phyloP scores from a whole-genome alignment of 371 early-diverging fungal genomes.

The Mortierella sp. region DNA sequence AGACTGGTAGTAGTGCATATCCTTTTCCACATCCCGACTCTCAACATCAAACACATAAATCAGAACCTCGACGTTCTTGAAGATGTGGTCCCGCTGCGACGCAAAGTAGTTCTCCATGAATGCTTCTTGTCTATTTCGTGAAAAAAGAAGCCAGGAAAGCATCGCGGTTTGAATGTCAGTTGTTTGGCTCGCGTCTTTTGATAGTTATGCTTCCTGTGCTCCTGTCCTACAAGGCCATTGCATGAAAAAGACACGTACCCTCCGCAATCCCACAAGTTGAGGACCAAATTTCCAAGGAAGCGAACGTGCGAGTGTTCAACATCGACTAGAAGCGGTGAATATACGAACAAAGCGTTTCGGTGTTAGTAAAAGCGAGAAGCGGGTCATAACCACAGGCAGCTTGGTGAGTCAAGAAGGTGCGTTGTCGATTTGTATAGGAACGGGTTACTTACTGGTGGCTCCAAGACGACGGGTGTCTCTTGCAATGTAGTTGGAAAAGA shows the following conservation, averaged over 20 bases:
- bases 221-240: too few relatives aligned
- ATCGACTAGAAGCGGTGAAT: constrained; percentile 75
- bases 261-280: constrained; percentile 97
- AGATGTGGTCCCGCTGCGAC: constrained; percentile 93
- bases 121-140: constrained; percentile 82
- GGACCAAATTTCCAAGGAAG: constrained; percentile 93
- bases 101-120: constrained; percentile 98
- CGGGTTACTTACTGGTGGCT: constrained; percentile 83
- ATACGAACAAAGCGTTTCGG: not conserved
- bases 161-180: not conserved
- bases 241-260: constrained; percentile 67
- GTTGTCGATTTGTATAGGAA: not conserved
- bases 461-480: constrained; percentile 95
- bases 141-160: not conserved
- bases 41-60: constrained; percentile 99
- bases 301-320: constrained; percentile 97
- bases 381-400: not conserved
- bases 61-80: constrained; percentile 97
- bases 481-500: constrained; percentile 97
- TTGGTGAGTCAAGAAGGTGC: not conserved
- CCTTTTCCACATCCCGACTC: constrained; percentile 90
- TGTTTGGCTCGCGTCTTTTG: not conserved
- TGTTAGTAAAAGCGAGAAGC: not conserved
- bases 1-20: constrained; percentile 92
- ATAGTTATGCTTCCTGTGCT: not conserved